Percentiles rank a stretch among this genome's conserved stretches.
phyloP scores from a whole-genome alignment of 257 asterid genomes.

The Solanum sejunctum region DNA sequence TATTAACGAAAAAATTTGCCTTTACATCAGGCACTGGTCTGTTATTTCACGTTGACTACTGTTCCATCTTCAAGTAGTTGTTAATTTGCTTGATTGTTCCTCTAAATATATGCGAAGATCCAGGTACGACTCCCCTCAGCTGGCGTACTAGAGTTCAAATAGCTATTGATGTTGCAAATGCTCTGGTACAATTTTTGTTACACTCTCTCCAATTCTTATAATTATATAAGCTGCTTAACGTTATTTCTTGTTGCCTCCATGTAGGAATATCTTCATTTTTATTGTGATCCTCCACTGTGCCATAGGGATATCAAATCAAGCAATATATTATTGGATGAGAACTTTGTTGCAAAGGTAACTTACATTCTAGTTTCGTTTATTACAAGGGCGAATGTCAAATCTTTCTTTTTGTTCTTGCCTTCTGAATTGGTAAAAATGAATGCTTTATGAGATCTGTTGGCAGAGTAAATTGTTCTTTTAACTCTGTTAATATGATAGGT shows the following conservation, averaged over 20 bases:
- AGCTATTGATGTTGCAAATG: conserved; percentile 90
- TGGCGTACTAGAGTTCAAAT: conserved; percentile 83
- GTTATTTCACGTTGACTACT: neutral
- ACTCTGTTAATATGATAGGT: conserved; percentile 25
- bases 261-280: conserved; percentile 96
- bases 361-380: neutral
- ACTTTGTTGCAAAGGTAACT: conserved; percentile 73
- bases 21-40: neutral
- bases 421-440: neutral
- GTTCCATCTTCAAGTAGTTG: neutral
- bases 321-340: conserved; percentile 76
- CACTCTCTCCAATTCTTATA: neutral
- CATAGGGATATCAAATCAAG: conserved; percentile 93
- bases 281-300: conserved; percentile 91
- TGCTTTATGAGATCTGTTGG: neutral
- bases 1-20: neutral
- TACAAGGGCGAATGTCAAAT: neutral
- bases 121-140: conserved; percentile 62
- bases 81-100: neutral
- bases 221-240: neutral
- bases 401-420: neutral
- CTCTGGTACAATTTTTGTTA: conserved; percentile 42
- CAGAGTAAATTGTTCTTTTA: neutral
- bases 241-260: conserved; percentile 1
- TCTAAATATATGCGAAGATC: conserved; percentile 36